Conservation (phyloP, 2,329 filamentous ascomycete species). For the Sphaerostilbella broomeana region DNA sequence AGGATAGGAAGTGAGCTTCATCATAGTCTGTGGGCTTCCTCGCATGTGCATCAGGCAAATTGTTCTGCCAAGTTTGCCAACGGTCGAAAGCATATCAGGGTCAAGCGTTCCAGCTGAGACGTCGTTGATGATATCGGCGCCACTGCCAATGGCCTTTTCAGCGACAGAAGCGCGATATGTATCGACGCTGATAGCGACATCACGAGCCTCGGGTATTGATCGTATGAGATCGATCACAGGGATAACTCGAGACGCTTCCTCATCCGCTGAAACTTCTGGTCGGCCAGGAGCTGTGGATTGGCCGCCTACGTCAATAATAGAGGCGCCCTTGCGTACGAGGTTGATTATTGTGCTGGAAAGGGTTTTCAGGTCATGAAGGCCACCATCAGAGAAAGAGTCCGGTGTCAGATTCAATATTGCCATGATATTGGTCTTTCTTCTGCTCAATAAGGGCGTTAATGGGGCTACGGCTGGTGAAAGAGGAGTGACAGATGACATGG, state of each 20-base stretch:
- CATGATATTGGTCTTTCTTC: constrained; percentile 73
- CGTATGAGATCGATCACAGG: constrained; percentile 73
- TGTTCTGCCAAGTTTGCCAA: constrained; percentile 70
- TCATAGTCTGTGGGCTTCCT: constrained; percentile 80
- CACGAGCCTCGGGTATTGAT: constrained; percentile 51
- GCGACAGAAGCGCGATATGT: constrained; percentile 87
- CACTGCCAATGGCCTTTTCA: constrained; percentile 64
- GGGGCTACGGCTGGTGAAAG: constrained; percentile 40
- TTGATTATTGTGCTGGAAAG: constrained; percentile 52
- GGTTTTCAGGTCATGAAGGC: constrained; percentile 49
- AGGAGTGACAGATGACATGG: constrained; percentile 54
- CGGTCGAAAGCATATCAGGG: constrained; percentile 70
- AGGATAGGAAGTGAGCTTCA: constrained; percentile 59
- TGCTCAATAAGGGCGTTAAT: constrained; percentile 51
- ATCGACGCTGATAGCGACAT: constrained; percentile 78
- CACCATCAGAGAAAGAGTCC: constrained; percentile 94
- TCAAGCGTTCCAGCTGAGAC: constrained; percentile 80
- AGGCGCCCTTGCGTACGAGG: constrained; percentile 64
- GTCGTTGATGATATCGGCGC: constrained; percentile 92
- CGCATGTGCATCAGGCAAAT: constrained; percentile 92
- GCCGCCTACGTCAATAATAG: constrained; percentile 86
- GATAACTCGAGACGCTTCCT: constrained; percentile 72
- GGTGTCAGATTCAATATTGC: constrained; percentile 91
- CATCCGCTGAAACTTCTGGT: constrained; percentile 58
- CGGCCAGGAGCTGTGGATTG: constrained; percentile 83